A percentile compares a stretch with the other conserved stretches of the same genome.
These are phyloP conservation scores for Kazachstania kunashirensis DNA, from an alignment of 805 yeast genomes.

Conservation along the genomic window DNA sequence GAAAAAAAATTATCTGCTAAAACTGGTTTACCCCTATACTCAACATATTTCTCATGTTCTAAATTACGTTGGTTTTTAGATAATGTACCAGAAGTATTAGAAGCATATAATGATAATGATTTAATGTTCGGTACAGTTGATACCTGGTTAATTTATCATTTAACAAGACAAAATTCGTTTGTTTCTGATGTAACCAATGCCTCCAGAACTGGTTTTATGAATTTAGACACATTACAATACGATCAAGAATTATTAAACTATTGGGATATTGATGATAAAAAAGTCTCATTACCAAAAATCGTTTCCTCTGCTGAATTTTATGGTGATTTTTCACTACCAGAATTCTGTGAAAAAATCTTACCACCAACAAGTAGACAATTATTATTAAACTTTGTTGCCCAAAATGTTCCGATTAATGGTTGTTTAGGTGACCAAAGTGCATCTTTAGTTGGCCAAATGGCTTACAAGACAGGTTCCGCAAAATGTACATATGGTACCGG, in stretches of 20 bases:
- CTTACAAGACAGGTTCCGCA: conserved; percentile 73
- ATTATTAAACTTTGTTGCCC: conserved; percentile 40
- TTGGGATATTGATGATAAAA: conserved; percentile 67
- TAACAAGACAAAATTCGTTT: conserved; percentile 59
- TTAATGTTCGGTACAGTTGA: conserved; percentile 91
- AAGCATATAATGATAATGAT: conserved; percentile 64
- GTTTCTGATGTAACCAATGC: conserved; percentile 89
- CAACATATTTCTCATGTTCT: conserved; percentile 86
- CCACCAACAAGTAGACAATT: conserved; percentile 41
- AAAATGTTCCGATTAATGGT: conserved; percentile 71
- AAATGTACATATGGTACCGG: conserved; percentile 97
- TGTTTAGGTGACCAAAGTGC: conserved; percentile 93
- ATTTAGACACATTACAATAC: conserved; percentile 63
- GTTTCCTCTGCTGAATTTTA: conserved; percentile 69
- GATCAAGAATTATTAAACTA: conserved; percentile 66
- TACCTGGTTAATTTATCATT: conserved; percentile 82
- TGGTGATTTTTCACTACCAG: conserved; percentile 60
- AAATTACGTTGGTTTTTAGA: conserved; percentile 85
- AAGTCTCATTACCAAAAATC: conserved; percentile 63
- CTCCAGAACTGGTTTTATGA: conserved; percentile 82
- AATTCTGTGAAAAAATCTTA: conserved; percentile 37
- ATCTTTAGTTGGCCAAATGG: conserved; percentile 86
- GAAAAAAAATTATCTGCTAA: conserved; percentile 50
- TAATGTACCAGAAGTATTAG: conserved; percentile 56
- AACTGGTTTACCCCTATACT: conserved; percentile 72